phyloP scores from a whole-genome alignment of 176 grass and related monocot genomes.

The Puya raimondii region DNA sequence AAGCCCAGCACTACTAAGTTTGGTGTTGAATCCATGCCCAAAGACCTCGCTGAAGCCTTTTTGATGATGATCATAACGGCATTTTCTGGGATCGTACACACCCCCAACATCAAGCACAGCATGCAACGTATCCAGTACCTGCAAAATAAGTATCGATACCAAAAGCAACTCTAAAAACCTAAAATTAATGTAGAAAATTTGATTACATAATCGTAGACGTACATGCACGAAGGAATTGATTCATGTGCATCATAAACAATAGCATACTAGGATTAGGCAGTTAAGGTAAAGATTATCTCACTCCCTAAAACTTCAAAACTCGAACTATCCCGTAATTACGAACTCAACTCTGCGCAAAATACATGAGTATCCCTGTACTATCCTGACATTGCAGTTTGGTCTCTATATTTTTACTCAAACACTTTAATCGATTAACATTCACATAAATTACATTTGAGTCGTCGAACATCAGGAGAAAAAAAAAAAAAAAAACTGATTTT shows the following conservation, averaged over 20 bases:
- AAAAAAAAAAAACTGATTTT: too few relatives aligned
- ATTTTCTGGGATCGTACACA: slow-evolving; percentile 66
- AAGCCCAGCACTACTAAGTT: slow-evolving; percentile 97
- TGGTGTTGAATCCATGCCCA: slow-evolving; percentile 90
- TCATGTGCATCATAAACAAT: background rate
- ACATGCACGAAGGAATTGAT: background rate
- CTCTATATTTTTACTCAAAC: too few relatives aligned
- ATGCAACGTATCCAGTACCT: slow-evolving; percentile 82
- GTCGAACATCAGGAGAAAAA: too few relatives aligned
- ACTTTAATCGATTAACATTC: too few relatives aligned
- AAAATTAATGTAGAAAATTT: background rate
- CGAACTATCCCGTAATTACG: too few relatives aligned
- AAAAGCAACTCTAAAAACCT: slow-evolving; percentile 2
- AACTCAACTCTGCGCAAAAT: too few relatives aligned
- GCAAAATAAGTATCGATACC: slow-evolving; percentile 1
- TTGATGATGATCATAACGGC: slow-evolving; percentile 91
- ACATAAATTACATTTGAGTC: too few relatives aligned
- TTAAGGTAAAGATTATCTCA: too few relatives aligned
- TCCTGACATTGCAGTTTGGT: too few relatives aligned
- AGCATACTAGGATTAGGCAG: too few relatives aligned
- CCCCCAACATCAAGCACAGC: slow-evolving; percentile 95
- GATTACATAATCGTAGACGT: background rate
- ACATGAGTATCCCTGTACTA: too few relatives aligned
- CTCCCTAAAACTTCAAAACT: too few relatives aligned
- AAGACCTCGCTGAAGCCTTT: slow-evolving; percentile 87